Evolutionary conservation across 768 basidiomycete genomes (phyloP), one percentile per base, ranked within the genome.

Genomic region (Flagelloscypha sp.): DNA sequence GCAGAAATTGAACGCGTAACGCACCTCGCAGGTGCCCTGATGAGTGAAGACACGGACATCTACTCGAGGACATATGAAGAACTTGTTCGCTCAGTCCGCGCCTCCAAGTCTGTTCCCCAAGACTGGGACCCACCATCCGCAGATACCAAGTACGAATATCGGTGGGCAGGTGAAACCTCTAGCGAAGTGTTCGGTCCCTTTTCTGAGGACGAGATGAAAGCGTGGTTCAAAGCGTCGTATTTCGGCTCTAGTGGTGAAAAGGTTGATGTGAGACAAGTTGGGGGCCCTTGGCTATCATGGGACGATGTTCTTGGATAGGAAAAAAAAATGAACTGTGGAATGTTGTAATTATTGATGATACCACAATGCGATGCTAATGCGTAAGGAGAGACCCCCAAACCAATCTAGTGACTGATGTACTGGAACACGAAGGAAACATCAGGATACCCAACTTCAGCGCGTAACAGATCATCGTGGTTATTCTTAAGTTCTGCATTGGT

Each of bases 381-480:
- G 28, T 19, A 11, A 22, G 17, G 32, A 31, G 24, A 24, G 39
- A 31, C 23, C 17, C 31, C 21, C n/a, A 29, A 36, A 24, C 11
- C 25, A 22, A 29, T 24, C 50, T 72, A 89, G 55, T 90, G 87
- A 56, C 87, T 90, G 55, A 90, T 80, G 54, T 92, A 95, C 55
- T 98, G 94, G 66, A 94, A 98, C 27, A 93, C 92, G 49, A 89
- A 94, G 1, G 92, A 93, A 31, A 97, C 83, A 43, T 90, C 84
- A 4, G 79, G 74, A 27, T 76, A 46, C 7, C 84, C 88, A 25
- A 81, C 73, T 56, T 99, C 95, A 3, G 88, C 89, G 18, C 95
- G 74, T 22, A 99, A 65, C 28, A 99, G 68, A 54, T 97, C 94
- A 49, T 99, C 95, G 49, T 99, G 95, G 48, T 95, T 92, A 48